Evolutionary conservation across 1,284 basidiomycete species (phyloP), one percentile per base, ranked within the genome.

Genomic region (Puccinia polysora): DNA sequence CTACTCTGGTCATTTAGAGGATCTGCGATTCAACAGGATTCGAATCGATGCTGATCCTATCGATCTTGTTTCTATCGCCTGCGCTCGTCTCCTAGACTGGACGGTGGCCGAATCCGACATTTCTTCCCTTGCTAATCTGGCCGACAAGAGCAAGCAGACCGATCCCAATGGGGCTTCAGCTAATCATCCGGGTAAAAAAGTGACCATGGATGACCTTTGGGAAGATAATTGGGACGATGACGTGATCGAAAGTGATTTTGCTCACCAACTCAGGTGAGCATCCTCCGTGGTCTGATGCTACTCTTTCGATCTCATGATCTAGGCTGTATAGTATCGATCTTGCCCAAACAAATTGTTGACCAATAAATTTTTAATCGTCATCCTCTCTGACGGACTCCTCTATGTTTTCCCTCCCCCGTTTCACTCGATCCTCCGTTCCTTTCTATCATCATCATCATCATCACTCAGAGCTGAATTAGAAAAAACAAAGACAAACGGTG

Each of bases 211-310:
- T 45, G 69, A 72, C 45, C 40, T 72, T 18, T 72, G 69, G 69
- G 69, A 72, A 47, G 69, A 72, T 53, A 72, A 72, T 63, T 72
- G 69, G 69, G 69, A 72, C 34, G 69, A 72, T 53, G 69, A 72
- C 23, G 69, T 72, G 30, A 36, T 64, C n/a, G 69, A 72, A 34
- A 62, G 59, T 49, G 69, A 72, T 36, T 72, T 72, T 43, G 69
- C 69, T n/a, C 59, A 72, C 56, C 69, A 72, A 64, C 38, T 72
- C 15, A 55, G 69, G 69, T 64, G 8, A 40, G n/a, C n/a, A n/a
- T n/a, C n/a, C n/a, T n/a, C n/a, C n/a, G n/a, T n/a, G n/a, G n/a
- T n/a, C n/a, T n/a, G n/a, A n/a, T n/a, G n/a, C n/a, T n/a, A n/a
- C n/a, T n/a, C n/a, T n/a, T n/a, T n/a, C n/a, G n/a, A n/a, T n/a